These are phyloP conservation scores for Epichloe brachyelytri DNA, from an alignment of 2,329 filamentous ascomycete genomes.

Conservation along the genomic window DNA sequence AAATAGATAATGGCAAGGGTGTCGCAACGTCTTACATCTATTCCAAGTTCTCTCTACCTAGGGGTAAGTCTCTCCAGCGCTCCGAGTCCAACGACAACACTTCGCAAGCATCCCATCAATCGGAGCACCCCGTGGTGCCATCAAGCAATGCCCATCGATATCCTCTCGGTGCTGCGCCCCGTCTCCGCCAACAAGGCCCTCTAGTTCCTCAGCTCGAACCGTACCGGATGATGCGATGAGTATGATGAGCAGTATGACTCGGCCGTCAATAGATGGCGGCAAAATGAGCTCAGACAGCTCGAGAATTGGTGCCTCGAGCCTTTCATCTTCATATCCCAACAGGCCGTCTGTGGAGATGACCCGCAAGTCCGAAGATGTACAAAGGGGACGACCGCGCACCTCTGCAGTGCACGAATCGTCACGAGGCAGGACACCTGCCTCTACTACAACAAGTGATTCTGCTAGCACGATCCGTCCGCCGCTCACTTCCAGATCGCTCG, in stretches of 20 bases:
- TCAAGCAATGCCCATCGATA: constrained; percentile 30
- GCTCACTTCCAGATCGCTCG: constrained; percentile 29
- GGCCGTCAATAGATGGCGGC: constrained; percentile 36
- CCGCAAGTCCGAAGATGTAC: constrained; percentile 34
- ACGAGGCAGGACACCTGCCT: constrained; percentile 32
- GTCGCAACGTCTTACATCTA: constrained; percentile 69
- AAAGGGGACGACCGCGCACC: constrained; percentile 31
- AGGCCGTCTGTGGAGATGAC: constrained; percentile 31
- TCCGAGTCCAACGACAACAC: constrained; percentile 45
- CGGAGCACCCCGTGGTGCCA: constrained; percentile 41
- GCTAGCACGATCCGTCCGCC: constrained; percentile 36
- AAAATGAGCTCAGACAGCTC: constrained; percentile 36
- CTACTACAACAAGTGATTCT: constrained; percentile 38
- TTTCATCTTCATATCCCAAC: constrained; percentile 31
- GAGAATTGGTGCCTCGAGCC: constrained; percentile 22
- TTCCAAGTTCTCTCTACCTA: constrained; percentile 69
- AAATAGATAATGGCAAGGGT: constrained; percentile 30
- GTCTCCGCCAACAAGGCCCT: constrained; percentile 47
- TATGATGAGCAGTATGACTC: constrained; percentile 19
- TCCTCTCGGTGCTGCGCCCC: constrained; percentile 40
- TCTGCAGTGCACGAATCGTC: constrained; percentile 25
- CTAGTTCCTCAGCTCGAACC: constrained; percentile 37
- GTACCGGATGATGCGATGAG: constrained; percentile 25
- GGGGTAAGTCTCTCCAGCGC: constrained; percentile 67
- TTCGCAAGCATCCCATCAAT: constrained; percentile 42